Percentiles rank a stretch among this genome's conserved stretches.
Evolutionary conservation across 106 monocot genomes (phyloP).

Genomic region (Triglochin maritima): DNA sequence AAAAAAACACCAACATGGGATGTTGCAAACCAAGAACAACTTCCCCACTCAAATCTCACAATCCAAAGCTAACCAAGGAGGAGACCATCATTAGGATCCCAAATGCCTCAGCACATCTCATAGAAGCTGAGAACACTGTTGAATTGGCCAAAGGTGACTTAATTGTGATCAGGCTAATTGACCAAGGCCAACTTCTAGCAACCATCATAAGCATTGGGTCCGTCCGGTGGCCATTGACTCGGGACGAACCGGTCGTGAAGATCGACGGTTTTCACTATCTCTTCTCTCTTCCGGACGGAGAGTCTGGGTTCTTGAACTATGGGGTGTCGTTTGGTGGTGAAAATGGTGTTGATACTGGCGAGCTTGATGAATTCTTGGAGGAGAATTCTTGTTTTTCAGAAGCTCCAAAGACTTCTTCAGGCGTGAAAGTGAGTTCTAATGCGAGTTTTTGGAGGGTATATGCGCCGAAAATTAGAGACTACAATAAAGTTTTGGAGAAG

Average conservation of each 20-base stretch:
- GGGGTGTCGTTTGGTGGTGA: conserved; percentile 36
- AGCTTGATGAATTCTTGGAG: conserved; percentile 46
- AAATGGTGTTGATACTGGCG: conserved; percentile 3
- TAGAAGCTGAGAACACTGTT: conserved; percentile 20
- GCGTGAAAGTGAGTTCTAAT: neutral
- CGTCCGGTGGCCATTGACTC: conserved; percentile 70
- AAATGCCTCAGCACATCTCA: conserved; percentile 39
- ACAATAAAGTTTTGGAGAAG: conserved; percentile 63
- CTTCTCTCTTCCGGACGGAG: conserved; percentile 55
- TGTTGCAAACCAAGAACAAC: conserved; percentile 12
- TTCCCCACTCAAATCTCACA: neutral
- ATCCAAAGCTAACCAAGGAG: conserved; percentile 15
- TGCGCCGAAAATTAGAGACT: conserved; percentile 61
- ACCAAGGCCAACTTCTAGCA: conserved; percentile 35
- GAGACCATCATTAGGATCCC: conserved; percentile 44
- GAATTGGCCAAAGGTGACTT: conserved; percentile 61
- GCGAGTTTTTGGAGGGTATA: conserved; percentile 44
- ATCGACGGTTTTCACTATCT: conserved; percentile 65
- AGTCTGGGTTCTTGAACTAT: conserved; percentile 58
- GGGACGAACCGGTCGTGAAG: conserved; percentile 81
- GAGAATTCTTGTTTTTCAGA: conserved; percentile 53
- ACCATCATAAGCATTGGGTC: conserved; percentile 40
- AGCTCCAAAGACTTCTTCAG: neutral
- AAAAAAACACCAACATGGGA: conserved; percentile 1
- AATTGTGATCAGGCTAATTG: conserved; percentile 26